Evolutionary conservation across 1,284 basidiomycete species (phyloP), one percentile per base, ranked within the genome.

Genomic region (Cystobasidium sp.): DNA sequence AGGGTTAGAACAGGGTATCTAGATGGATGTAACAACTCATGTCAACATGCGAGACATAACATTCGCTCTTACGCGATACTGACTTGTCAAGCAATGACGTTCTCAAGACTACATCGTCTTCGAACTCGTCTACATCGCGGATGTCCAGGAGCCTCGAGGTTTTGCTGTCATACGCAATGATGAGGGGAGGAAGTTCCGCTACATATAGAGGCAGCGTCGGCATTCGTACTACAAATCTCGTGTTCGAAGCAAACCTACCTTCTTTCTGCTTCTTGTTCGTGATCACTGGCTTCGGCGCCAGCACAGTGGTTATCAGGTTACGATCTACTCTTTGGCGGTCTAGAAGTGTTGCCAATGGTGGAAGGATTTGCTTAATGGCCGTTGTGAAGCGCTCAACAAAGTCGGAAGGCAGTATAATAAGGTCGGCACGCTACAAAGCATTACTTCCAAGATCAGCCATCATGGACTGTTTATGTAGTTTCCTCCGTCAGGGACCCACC

Each of bases 391-490:
- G 90, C 10, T 93, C 89, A 20, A 94, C 86, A 69, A 97, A 90
- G 82, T 97, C 94, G 82, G 93, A 96, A 1, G 94, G 91, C 0
- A 96, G 86, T n/a, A 97, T 82, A 52, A 97, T 87, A 82, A 97
- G 94, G 82, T 97, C 94, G 79, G 88, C 81, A 84, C 86, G 73
- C 31, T 68, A 44, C 10, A 8, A 44, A 47, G 37, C 18, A 51
- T 3, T 31, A 2, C 6, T 7, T 1, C 20, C 41, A 18, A 22
- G 1, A 52, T 20, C 47, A 58, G 58, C 22, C 41, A 24, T 1
- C 6, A 3, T 47, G 22, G 0, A 20, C 41, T 20, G 52, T 2
- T 49, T 22, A 22, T 10, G 1, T 22, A 31, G 20, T 44, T 18
- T 39, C n/a, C 49, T 22, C 12, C 43, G 9, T 5, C 14, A 16